phyloP scores from a whole-genome alignment of 1,139 yeast genomes.

The Tardiomyces digboiensis region DNA sequence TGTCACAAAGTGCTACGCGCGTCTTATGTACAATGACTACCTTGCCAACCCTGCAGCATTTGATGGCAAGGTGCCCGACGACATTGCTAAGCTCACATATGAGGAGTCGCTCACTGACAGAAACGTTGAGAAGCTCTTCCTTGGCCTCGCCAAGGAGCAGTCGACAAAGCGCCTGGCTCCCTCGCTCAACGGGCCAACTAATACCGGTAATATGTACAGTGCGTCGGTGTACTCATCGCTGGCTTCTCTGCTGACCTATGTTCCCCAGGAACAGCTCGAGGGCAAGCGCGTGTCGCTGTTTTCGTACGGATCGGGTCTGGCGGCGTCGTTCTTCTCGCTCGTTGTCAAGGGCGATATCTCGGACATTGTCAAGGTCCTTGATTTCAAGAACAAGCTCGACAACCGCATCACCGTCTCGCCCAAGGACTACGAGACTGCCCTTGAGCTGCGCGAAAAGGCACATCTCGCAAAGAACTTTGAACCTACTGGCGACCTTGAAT shows the following conservation, averaged over 20 bases:
- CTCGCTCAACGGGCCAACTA: conserved; percentile 81
- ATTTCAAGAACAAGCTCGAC: conserved; percentile 60
- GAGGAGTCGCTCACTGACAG: conserved; percentile 76
- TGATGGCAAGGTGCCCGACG: conserved; percentile 48
- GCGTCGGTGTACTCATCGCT: conserved; percentile 89
- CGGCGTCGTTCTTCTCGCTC: conserved; percentile 79
- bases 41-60: conserved; percentile 46
- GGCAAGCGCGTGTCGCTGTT: conserved; percentile 85
- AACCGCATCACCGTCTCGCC: conserved; percentile 66
- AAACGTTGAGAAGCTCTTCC: conserved; percentile 75
- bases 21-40: conserved; percentile 86
- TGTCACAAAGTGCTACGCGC: conserved; percentile 87
- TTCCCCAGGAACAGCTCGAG: conserved; percentile 64
- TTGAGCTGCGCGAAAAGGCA: conserved; percentile 80
- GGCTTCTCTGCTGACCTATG: conserved; percentile 68
- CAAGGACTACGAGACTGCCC: conserved; percentile 68
- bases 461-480: conserved; percentile 70
- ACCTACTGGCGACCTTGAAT: conserved; percentile 73
- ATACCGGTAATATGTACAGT: conserved; percentile 98
- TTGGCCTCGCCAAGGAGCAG: conserved; percentile 66
- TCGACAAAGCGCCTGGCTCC: conserved; percentile 68
- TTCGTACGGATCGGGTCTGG: conserved; percentile 98
- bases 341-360: conserved; percentile 76
- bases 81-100: conserved; percentile 55
- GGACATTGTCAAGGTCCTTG: conserved; percentile 51